Evolutionary conservation across 2,329 filamentous ascomycete species (phyloP).

Genomic region (Plectosphaerella plurivora): DNA sequence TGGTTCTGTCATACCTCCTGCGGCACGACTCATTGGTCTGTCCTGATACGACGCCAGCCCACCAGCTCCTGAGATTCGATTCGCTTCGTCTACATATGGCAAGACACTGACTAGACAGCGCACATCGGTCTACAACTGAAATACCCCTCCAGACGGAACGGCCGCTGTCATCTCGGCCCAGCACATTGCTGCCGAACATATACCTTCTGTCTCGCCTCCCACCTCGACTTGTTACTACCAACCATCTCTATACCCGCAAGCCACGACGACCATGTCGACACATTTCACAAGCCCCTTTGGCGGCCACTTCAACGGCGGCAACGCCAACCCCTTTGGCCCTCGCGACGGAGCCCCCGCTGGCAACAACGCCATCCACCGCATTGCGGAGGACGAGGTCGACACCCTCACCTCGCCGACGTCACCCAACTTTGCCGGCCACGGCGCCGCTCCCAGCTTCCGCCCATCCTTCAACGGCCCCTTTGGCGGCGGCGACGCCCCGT

Average conservation of each 20-base stretch:
- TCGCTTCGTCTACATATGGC: not conserved
- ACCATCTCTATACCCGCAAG: conserved; percentile 7
- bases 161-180: no score
- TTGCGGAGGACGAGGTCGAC: conserved; percentile 83
- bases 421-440: conserved; percentile 45
- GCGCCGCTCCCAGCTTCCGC: conserved; percentile 38
- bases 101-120: not conserved
- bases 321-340: conserved; percentile 68
- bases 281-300: conserved; percentile 72
- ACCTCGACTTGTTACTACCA: not conserved
- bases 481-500: conserved; percentile 32
- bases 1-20: no score
- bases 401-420: conserved; percentile 70
- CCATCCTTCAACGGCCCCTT: conserved; percentile 40
- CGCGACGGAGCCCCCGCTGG: conserved; percentile 30
- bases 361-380: conserved; percentile 39
- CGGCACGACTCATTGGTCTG: no score
- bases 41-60: no score
- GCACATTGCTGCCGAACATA: not conserved
- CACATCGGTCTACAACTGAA: not conserved
- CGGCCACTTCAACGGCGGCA: conserved; percentile 26
- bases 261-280: conserved; percentile 56
- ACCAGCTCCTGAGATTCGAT: no score
- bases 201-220: not conserved
- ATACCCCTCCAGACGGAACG: not conserved